Evolutionary conservation across 177 flowering plant species (phyloP), one percentile per base, ranked within the genome.

Genomic region (Vitis hybrid): DNA sequence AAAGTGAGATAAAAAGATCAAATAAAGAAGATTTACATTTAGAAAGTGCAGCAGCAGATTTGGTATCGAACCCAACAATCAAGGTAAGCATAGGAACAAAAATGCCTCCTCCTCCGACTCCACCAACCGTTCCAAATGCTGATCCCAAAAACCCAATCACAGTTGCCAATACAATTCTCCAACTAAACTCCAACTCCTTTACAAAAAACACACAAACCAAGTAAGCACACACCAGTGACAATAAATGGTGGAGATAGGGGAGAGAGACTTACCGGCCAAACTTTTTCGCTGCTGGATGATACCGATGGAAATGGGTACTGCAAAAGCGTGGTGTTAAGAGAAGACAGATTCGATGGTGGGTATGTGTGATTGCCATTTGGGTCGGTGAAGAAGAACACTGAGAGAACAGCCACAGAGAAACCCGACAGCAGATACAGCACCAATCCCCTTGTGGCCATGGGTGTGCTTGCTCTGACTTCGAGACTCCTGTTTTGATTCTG

Each of bases 81-180:
- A 94, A 67, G 70, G 91, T 92, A 62, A 94, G 88, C 98, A 91
- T 89, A 1, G 98, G 97, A 45, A 94, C 98, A 60, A 94, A 94
- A 57, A 94, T 94, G 74, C 97, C 98, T 10, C 98, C 97, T 0
- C 98, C 98, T 0, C 98, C 97, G 68, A 94, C 95, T 0, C 98
- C 98, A 8, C 97, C 98, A 18, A 94, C 98, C 2, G 98, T 92
- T 18, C 98, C 98, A 70, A 84, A 91, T 2, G 93, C 96, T 4
- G 98, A 94, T 3, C 98, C 98, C 68, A 89, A 71, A 70, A 94
- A 94, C 21, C 96, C 98, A 11, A 92, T 88, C 19, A 90, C 55
- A 1, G 97, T 90, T 15, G 90, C 93, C 82, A 86, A 61, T 10
- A 79, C 80, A 9, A 83, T 40, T 67, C 84, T 83, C 96, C 96